Conservation (phyloP, 2,329 filamentous ascomycete species). For the Talaromyces sp. region DNA sequence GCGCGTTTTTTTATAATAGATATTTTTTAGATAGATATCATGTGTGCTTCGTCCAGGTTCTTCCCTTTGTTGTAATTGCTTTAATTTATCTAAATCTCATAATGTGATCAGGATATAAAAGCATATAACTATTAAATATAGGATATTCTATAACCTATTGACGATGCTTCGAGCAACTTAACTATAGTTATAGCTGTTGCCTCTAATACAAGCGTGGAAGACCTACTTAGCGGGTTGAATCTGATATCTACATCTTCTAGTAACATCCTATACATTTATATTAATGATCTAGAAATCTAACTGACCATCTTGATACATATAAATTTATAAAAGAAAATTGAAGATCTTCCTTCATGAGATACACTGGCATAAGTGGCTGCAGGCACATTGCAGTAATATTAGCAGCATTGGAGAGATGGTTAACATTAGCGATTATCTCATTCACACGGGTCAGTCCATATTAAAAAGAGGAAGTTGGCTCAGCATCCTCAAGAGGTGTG, state of each 20-base stretch:
- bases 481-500: background rate
- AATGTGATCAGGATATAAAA: background rate
- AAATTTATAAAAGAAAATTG: background rate
- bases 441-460: background rate
- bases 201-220: background rate
- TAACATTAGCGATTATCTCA: background rate
- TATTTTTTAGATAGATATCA: too few relatives aligned
- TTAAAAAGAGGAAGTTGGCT: background rate
- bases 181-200: background rate
- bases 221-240: background rate
- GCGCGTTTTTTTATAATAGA: too few relatives aligned
- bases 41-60: too few relatives aligned
- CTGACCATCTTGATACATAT: background rate
- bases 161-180: background rate
- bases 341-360: background rate
- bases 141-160: background rate
- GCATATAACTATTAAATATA: background rate
- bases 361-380: background rate
- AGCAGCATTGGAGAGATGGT: background rate
- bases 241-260: background rate
- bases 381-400: background rate
- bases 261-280: background rate
- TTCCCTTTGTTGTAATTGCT: too few relatives aligned
- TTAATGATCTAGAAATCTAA: background rate
- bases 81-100: too few relatives aligned